Conservation (phyloP, 164 flowering plant genomes). For the Taxillus chinensis region DNA sequence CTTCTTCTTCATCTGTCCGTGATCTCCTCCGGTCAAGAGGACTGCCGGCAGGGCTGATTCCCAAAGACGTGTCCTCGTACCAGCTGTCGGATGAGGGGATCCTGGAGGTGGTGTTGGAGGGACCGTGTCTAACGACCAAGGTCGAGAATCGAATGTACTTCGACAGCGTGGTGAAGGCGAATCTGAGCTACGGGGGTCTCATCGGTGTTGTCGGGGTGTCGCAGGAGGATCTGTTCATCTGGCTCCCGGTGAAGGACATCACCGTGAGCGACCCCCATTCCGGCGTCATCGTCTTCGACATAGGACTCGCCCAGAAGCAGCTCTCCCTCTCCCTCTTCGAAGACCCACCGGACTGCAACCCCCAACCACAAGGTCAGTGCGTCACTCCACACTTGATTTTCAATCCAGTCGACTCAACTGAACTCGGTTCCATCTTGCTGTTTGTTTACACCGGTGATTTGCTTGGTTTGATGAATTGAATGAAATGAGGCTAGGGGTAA, state of each 20-base stretch:
- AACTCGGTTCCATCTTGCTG: no score
- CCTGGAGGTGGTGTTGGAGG: neutral
- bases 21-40: neutral
- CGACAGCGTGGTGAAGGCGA: slow-evolving; percentile 1
- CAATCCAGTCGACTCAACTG: no score
- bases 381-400: no score
- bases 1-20: neutral
- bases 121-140: neutral
- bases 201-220: neutral
- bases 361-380: neutral
- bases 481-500: no score
- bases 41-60: neutral
- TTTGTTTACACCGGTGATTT: no score
- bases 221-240: neutral
- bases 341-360: neutral
- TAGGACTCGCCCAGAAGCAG: neutral
- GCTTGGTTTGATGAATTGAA: no score
- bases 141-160: neutral
- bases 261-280: neutral
- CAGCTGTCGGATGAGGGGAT: neutral
- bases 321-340: neutral
- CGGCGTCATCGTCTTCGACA: slow-evolving; percentile 1
- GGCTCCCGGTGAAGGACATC: slow-evolving; percentile 1
- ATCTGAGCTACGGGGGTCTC: neutral
- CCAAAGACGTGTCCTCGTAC: neutral